Conservation (phyloP, 768 basidiomycete species). For the Amylocystis lapponica region DNA sequence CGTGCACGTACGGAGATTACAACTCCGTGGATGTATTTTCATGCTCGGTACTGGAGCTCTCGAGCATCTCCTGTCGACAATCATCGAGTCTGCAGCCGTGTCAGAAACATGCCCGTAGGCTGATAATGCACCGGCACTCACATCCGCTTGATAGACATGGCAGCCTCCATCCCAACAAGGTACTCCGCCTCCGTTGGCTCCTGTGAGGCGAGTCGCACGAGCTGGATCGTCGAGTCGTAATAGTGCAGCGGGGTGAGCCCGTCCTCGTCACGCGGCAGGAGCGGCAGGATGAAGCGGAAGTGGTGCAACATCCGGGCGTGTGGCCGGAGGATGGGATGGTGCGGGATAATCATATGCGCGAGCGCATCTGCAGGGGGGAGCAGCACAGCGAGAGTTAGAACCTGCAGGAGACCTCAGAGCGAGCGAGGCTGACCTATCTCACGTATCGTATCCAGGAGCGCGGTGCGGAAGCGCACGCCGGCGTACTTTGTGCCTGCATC, state of each 20-base stretch:
- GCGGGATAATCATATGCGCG: slow-evolving; percentile 68
- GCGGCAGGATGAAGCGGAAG: slow-evolving; percentile 68
- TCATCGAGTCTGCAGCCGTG: slow-evolving; percentile 46
- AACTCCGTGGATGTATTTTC: too few species aligned
- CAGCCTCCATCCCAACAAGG: slow-evolving; percentile 54
- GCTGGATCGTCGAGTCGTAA: slow-evolving; percentile 72
- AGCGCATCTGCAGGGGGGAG: slow-evolving; percentile 44
- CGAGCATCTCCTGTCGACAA: slow-evolving; percentile 59
- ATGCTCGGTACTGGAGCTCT: slow-evolving; percentile 48
- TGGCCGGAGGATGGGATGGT: slow-evolving; percentile 62
- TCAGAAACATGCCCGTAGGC: not conserved
- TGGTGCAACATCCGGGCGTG: slow-evolving; percentile 76
- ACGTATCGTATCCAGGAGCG: slow-evolving; percentile 65
- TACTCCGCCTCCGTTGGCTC: slow-evolving; percentile 70
- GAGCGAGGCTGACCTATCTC: slow-evolving; percentile 49
- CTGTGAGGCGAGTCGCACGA: slow-evolving; percentile 52
- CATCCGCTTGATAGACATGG: slow-evolving; percentile 56
- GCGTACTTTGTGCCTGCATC: slow-evolving; percentile 50
- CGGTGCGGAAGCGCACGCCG: slow-evolving; percentile 58
- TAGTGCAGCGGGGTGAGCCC: slow-evolving; percentile 67
- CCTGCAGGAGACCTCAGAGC: not conserved
- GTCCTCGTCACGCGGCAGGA: slow-evolving; percentile 51
- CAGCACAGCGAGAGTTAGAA: not conserved
- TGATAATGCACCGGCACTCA: slow-evolving; percentile 26
- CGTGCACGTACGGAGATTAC: too few species aligned